Percentiles rank a stretch among this genome's conserved stretches.
Conservation (phyloP, 2,329 filamentous ascomycete genomes). For the Mycogone perniciosa region DNA sequence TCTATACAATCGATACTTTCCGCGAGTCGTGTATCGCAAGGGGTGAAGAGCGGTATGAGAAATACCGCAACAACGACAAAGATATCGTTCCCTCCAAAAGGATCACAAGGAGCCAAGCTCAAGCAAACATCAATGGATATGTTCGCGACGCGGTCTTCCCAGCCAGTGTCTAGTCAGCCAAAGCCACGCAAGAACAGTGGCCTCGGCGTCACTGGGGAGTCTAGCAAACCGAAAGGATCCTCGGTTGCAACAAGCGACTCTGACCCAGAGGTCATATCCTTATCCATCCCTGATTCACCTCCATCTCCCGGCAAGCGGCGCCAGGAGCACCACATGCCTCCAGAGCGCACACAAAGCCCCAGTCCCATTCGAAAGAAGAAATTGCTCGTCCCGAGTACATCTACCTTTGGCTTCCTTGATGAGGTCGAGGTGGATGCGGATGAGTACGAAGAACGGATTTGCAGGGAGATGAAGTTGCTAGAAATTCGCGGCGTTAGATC, state of each 20-base stretch:
- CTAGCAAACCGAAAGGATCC: constrained; percentile 2
- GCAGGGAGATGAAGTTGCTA: constrained; percentile 16
- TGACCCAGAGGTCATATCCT: constrained; percentile 9
- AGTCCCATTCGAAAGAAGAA: constrained; percentile 28
- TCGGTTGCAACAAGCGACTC: constrained; percentile 12
- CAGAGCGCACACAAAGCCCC: constrained; percentile 9
- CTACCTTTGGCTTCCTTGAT: constrained; percentile 34
- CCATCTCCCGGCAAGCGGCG: constrained; percentile 2
- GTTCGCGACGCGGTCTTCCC: constrained; percentile 18
- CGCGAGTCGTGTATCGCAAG: constrained; percentile 17
- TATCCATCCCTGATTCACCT: not conserved
- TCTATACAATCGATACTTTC: constrained; percentile 22
- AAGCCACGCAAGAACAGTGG: not conserved
- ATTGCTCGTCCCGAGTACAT: constrained; percentile 32
- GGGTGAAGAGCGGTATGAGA: constrained; percentile 12
- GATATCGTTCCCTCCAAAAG: not conserved
- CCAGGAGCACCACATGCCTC: constrained; percentile 7
- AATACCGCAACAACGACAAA: not conserved
- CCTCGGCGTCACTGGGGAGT: not conserved
- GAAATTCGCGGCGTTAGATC: constrained; percentile 14
- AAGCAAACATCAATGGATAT: constrained; percentile 31
- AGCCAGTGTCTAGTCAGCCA: not conserved
- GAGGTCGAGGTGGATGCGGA: constrained; percentile 24
- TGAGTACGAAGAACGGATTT: constrained; percentile 21
- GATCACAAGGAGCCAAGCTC: constrained; percentile 14